Evolutionary conservation across 371 early-diverging fungal species (phyloP).

Genomic region (Rhizomucor miehei): DNA sequence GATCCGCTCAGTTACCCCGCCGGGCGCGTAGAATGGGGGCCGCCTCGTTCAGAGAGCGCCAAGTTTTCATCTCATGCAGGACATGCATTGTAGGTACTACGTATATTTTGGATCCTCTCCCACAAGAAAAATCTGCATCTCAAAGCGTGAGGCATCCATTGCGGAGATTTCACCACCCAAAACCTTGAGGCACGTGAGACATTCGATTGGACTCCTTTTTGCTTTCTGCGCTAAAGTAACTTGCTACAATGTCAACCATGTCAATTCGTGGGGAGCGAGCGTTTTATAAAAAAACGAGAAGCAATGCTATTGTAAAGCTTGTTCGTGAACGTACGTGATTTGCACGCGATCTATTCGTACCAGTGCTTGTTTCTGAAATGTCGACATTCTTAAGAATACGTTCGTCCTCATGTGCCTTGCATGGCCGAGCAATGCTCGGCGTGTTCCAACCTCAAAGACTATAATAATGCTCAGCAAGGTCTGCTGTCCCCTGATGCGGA

Average conservation of each 20-base stretch:
- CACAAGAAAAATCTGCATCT: no score
- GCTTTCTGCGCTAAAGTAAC: neutral
- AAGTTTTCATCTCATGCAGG: no score
- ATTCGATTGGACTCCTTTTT: no score
- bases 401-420: constrained; percentile 67
- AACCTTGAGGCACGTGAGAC: no score
- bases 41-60: no score
- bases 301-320: constrained; percentile 56
- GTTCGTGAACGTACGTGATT: constrained; percentile 56
- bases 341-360: neutral
- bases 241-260: constrained; percentile 11
- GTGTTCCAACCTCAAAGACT: constrained; percentile 16
- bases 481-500: constrained; percentile 41
- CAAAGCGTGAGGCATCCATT: no score
- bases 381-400: constrained; percentile 40
- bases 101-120: no score
- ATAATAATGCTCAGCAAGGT: constrained; percentile 22
- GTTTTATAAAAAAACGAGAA: constrained; percentile 52
- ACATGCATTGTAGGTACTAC: no score
- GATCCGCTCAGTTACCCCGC: neutral
- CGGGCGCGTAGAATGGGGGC: no score
- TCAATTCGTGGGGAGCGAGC: constrained; percentile 28
- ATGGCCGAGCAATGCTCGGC: constrained; percentile 42
- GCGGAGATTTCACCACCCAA: no score
- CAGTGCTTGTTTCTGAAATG: no score